A percentile compares a stretch with the other conserved stretches of the same genome.
These are phyloP conservation scores for Albugo laibachii DNA, from an alignment of 352 stramenopile genomes.

Conservation along the genomic window DNA sequence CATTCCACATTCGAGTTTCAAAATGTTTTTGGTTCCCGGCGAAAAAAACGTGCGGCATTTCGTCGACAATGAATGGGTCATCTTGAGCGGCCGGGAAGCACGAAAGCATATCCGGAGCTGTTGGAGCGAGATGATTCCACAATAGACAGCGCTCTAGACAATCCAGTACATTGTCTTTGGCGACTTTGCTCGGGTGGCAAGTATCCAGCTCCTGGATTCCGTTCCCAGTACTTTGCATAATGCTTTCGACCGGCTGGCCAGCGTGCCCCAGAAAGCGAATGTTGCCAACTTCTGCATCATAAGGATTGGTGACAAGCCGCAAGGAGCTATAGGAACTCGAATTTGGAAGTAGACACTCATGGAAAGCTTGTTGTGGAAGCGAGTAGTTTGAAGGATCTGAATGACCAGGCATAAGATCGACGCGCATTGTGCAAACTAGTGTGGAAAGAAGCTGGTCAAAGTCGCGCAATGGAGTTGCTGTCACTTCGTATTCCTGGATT, in stretches of 20 bases:
- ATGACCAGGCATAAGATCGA: constrained; percentile 82
- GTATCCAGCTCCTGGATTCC: too few relatives aligned
- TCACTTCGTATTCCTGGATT: constrained; percentile 15
- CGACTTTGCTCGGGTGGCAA: constrained; percentile 6
- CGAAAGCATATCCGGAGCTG: constrained; percentile 78
- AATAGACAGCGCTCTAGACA: constrained; percentile 54
- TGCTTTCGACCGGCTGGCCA: constrained; percentile 74
- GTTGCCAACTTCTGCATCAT: constrained; percentile 47
- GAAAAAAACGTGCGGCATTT: constrained; percentile 83
- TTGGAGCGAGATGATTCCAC: constrained; percentile 85
- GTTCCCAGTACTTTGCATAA: constrained; percentile 31
- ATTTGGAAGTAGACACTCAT: constrained; percentile 83
- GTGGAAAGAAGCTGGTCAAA: constrained; percentile 53
- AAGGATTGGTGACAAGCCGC: constrained; percentile 86
- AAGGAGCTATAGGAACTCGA: constrained; percentile 59
- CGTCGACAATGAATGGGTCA: constrained; percentile 85
- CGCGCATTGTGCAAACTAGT: constrained; percentile 57
- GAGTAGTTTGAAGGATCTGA: constrained; percentile 77
- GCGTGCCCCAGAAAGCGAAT: constrained; percentile 68
- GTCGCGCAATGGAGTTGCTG: constrained; percentile 36
- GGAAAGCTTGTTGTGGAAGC: constrained; percentile 89
- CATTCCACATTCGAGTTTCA: constrained; percentile 24
- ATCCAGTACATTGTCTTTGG: constrained; percentile 19
- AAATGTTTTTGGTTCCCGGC: constrained; percentile 80
- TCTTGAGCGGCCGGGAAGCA: constrained; percentile 81